Percentiles rank a stretch among this genome's conserved stretches.
Evolutionary conservation across 495 filamentous ascomycete genomes (phyloP).

Genomic region (Penicillium maclennaniae): DNA sequence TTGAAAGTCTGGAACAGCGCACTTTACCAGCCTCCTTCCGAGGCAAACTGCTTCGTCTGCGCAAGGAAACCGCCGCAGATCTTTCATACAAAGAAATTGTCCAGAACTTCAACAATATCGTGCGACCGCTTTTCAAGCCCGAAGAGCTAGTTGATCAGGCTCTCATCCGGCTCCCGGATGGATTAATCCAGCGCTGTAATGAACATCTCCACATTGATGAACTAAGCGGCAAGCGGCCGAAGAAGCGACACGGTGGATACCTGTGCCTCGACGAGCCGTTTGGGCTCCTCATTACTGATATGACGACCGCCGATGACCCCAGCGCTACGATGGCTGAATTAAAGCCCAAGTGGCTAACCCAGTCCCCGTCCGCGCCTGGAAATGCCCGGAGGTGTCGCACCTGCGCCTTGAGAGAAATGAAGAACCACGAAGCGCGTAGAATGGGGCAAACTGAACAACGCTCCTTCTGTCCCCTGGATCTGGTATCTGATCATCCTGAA

Average conservation of each 20-base stretch:
- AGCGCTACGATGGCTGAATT: constrained; percentile 63
- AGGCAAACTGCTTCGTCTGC: constrained; percentile 60
- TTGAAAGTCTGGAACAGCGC: constrained; percentile 5
- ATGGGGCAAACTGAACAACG: constrained; percentile 23
- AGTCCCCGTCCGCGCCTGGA: constrained; percentile 72
- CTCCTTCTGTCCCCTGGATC: constrained; percentile 56
- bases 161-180: constrained; percentile 49
- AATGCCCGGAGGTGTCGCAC: constrained; percentile 71
- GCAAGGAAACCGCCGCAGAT: constrained; percentile 57
- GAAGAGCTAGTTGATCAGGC: constrained; percentile 58
- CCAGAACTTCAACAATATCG: constrained; percentile 52
- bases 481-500: constrained; percentile 42
- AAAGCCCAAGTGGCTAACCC: constrained; percentile 92
- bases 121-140: constrained; percentile 54
- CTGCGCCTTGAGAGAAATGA: constrained; percentile 70
- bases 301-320: constrained; percentile 53
- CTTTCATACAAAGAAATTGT: constrained; percentile 52
- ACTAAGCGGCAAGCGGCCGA: constrained; percentile 29
- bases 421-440: constrained; percentile 32
- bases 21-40: constrained; percentile 27
- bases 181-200: constrained; percentile 49
- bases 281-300: constrained; percentile 76
- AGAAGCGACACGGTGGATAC: constrained; percentile 52
- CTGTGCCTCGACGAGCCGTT: constrained; percentile 55
- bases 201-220: constrained; percentile 41